Conservation (phyloP, 2,329 filamentous ascomycete genomes). For the Cladophialophora yegresii region DNA sequence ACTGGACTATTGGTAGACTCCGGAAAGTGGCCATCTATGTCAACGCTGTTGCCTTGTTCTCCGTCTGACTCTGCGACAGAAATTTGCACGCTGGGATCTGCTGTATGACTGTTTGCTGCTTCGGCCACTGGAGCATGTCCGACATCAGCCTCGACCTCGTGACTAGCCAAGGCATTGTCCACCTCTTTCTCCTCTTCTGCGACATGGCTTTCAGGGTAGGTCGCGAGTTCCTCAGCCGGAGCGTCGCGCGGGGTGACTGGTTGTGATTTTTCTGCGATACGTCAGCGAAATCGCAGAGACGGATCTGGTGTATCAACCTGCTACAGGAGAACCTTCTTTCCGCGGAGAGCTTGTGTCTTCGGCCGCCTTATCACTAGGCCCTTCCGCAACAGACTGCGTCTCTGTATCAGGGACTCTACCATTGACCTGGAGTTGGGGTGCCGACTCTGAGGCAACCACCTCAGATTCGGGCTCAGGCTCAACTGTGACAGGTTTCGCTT, state of each 20-base stretch:
- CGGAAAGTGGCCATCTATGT: not conserved
- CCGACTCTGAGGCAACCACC: slow-evolving; percentile 4
- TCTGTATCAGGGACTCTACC: slow-evolving; percentile 1
- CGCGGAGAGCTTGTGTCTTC: not conserved
- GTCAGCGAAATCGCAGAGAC: slow-evolving; percentile 7
- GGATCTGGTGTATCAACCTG: slow-evolving; percentile 9
- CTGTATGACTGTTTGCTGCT: not conserved
- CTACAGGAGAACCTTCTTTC: slow-evolving; percentile 9
- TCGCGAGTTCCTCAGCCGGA: slow-evolving; percentile 3
- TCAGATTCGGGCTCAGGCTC: slow-evolving; percentile 10
- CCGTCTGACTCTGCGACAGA: not conserved
- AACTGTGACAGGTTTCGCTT: slow-evolving; percentile 8
- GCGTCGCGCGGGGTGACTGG: slow-evolving; percentile 8
- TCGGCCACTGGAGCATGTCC: not conserved
- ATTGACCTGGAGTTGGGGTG: not conserved
- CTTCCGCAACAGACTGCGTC: not conserved
- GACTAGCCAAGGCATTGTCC: slow-evolving; percentile 2
- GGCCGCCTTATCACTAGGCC: not conserved
- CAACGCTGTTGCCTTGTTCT: not conserved
- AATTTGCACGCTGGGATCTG: not conserved
- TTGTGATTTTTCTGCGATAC: slow-evolving; percentile 9
- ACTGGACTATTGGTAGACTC: not conserved
- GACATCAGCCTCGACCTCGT: not conserved
- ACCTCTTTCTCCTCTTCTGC: not conserved
- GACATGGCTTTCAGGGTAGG: not conserved